phyloP scores from a whole-genome alignment of 805 yeast species.

The Candida nemodendra region DNA sequence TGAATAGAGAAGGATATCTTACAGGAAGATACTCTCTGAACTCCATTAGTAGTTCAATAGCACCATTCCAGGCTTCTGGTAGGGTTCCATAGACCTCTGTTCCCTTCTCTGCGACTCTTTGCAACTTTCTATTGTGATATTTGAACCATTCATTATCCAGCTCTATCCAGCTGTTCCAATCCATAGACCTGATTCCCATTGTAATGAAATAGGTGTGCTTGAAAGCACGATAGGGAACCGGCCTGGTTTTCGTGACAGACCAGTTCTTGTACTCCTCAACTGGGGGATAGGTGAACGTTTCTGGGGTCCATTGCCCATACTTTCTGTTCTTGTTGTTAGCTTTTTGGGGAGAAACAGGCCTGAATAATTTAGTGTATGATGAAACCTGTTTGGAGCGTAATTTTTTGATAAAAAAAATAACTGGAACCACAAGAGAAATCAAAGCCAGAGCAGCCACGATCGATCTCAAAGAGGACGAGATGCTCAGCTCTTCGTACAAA shows the following conservation, averaged over 20 bases:
- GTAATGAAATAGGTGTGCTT: constrained; percentile 62
- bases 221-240: constrained; percentile 66
- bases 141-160: constrained; percentile 64
- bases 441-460: constrained; percentile 2
- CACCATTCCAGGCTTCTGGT: constrained; percentile 51
- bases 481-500: constrained; percentile 5
- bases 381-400: constrained; percentile 3
- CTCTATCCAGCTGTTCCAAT: constrained; percentile 63
- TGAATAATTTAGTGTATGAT: constrained; percentile 18
- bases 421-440: constrained; percentile 2
- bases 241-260: constrained; percentile 49
- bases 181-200: constrained; percentile 68
- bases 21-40: constrained; percentile 51
- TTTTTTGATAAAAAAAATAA: constrained; percentile 3
- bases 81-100: constrained; percentile 49
- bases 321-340: constrained; percentile 47
- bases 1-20: constrained; percentile 57
- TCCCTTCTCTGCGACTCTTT: constrained; percentile 47
- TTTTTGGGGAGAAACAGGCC: constrained; percentile 33
- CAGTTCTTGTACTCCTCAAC: constrained; percentile 49
- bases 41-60: constrained; percentile 54
- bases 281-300: constrained; percentile 45
- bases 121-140: constrained; percentile 51
- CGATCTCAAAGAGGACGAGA: constrained; percentile 10
- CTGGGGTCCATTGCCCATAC: constrained; percentile 55